A percentile compares a stretch with the other conserved stretches of the same genome.
Conservation (phyloP, 1,284 basidiomycete genomes). For the Leccinum huronense region DNA sequence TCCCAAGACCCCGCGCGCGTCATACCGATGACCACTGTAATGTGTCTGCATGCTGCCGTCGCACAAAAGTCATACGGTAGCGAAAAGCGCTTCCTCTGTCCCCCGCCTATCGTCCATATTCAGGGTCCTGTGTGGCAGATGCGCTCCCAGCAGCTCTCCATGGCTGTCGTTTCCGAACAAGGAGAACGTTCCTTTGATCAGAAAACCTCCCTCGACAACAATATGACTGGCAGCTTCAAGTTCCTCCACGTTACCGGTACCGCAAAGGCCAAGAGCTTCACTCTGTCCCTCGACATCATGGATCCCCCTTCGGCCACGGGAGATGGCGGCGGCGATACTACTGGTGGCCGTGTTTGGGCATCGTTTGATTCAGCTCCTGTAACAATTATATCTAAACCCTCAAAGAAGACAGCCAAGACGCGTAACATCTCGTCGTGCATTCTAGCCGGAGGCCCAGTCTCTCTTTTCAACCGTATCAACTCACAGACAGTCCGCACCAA, state of each 20-base stretch:
- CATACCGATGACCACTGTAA: constrained; percentile 84
- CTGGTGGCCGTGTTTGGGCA: constrained; percentile 76
- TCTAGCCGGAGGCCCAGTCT: constrained; percentile 85
- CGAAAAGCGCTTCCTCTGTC: constrained; percentile 89
- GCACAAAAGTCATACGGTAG: constrained; percentile 92
- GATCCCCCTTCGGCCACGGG: constrained; percentile 56
- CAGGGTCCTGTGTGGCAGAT: constrained; percentile 81
- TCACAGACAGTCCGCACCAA: constrained; percentile 96
- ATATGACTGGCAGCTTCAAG: constrained; percentile 85
- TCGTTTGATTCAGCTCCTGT: constrained; percentile 90
- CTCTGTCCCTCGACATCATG: constrained; percentile 78
- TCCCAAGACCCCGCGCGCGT: constrained; percentile 68
- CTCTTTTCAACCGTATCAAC: constrained; percentile 95
- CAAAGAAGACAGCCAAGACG: constrained; percentile 95
- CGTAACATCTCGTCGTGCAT: constrained; percentile 92
- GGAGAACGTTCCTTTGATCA: constrained; percentile 82
- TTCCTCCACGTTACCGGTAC: constrained; percentile 87
- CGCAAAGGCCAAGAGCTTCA: constrained; percentile 87
- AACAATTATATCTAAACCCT: constrained; percentile 95
- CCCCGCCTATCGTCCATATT: constrained; percentile 85
- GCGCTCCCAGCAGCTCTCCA: constrained; percentile 75
- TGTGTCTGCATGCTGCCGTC: constrained; percentile 84
- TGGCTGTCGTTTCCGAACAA: constrained; percentile 82
- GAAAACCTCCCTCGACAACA: constrained; percentile 74
- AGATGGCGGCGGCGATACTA: constrained; percentile 53